Evolutionary conservation across 179 eudicot genomes (phyloP), one percentile per base, ranked within the genome.

Genomic region (Sideroxylon spinosum): DNA sequence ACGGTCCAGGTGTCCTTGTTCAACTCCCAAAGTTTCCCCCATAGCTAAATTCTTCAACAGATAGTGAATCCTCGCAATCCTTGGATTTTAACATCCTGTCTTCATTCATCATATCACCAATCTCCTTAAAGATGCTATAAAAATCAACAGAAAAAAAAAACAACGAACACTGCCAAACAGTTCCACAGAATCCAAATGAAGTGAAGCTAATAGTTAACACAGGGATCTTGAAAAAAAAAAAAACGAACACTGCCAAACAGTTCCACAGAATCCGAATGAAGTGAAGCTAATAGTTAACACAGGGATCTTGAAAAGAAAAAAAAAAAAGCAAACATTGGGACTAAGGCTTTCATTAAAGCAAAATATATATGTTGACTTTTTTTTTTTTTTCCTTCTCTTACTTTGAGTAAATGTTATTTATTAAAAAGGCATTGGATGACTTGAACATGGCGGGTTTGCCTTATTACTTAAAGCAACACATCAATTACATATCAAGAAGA

Each of bases 1-100:
- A 87, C 65, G 11, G 89, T 86, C 89, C 89, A 86, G n/a, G 89
- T 87, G 22, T 87, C 89, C 55, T 86, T 86, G 72, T 86, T 86
- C 28, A 86, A 46, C 71, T 80, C 53, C 68, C 77, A 53, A 65
- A 25, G 75, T 65, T 77, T 65, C 85, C 83, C 60, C 74, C 86
- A 55, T 77, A 76, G 77, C 76, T 76, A 64, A 37, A 82, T 79
- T 84, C 86, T 37, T 86, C 88, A 62, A 75, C 29, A 25, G 79
- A 78, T 62, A 84, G 86, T 37, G 88, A 86, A 81, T 73, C 82
- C 7, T 44, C 57, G 56, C 77, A 63, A 64, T 68, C 84, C 37
- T 65, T 78, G 59, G 71, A 59, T 16, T n/a, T n/a, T n/a, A 76
- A 53, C 65, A 81, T 75, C 78, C 46, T n/a, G 69, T 86, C 88